Evolutionary conservation across 106 monocot genomes (phyloP).

Genomic region (Amphibolis antarctica): DNA sequence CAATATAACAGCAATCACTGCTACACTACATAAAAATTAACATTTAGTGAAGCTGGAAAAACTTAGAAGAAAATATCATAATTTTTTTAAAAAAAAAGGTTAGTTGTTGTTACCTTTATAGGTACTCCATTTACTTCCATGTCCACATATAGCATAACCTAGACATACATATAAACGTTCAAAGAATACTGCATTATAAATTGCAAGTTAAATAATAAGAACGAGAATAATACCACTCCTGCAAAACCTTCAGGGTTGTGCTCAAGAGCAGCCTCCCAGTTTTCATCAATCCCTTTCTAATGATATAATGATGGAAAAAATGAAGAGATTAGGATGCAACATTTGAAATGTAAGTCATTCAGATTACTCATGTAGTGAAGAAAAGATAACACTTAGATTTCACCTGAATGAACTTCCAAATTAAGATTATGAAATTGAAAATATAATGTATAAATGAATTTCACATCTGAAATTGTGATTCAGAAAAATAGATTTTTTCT

Average conservation of each 20-base stretch:
- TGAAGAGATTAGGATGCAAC: background rate
- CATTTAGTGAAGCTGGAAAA: background rate
- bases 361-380: too few species aligned
- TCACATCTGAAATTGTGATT: too few species aligned
- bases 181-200: background rate
- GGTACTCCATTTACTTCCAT: slow-evolving; percentile 99
- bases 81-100: too few species aligned
- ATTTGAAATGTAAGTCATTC: too few species aligned
- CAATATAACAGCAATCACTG: too few species aligned
- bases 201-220: background rate
- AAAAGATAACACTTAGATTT: too few species aligned
- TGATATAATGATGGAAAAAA: slow-evolving; percentile 4
- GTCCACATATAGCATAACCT: slow-evolving; percentile 98
- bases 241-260: slow-evolving; percentile 98
- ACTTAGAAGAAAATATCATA: background rate
- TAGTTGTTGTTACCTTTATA: slow-evolving; percentile 88
- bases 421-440: too few species aligned
- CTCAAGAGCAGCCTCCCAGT: slow-evolving; percentile 94
- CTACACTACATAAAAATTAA: too few species aligned
- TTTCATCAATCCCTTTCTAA: slow-evolving; percentile 97
- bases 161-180: slow-evolving; percentile 4
- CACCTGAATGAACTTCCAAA: too few species aligned
- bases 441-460: too few species aligned
- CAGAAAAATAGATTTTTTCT: too few species aligned
- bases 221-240: slow-evolving; percentile 52